Conservation (phyloP, 495 filamentous ascomycete species). For the Margaritispora aquatica region DNA sequence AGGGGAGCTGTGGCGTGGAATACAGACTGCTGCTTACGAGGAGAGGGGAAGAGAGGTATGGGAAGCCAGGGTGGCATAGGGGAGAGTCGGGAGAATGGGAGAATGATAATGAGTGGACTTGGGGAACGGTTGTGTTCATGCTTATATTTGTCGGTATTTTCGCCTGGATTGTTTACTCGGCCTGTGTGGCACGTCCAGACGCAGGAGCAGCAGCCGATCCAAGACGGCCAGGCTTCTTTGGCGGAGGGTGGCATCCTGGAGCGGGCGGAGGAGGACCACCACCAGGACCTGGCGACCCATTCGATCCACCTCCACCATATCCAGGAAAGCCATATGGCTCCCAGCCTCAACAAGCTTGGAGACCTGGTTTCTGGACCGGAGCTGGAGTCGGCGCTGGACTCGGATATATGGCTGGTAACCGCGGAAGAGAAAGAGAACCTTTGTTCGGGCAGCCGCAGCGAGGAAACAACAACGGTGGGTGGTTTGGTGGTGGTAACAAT, state of each 20-base stretch:
- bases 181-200: not conserved
- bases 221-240: conserved; percentile 3
- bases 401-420: conserved; percentile 42
- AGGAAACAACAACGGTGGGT: conserved; percentile 15
- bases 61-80: conserved; percentile 29
- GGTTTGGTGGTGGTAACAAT: conserved; percentile 36
- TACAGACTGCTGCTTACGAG: conserved; percentile 80
- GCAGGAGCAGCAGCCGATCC: not conserved
- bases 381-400: conserved; percentile 61
- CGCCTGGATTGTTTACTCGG: conserved; percentile 11
- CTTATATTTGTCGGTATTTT: conserved; percentile 14
- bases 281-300: conserved; percentile 43
- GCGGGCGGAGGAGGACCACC: conserved; percentile 40
- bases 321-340: conserved; percentile 28
- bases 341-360: conserved; percentile 51
- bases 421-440: conserved; percentile 25
- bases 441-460: not conserved
- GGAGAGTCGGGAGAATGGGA: conserved; percentile 22
- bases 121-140: conserved; percentile 24
- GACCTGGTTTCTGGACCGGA: conserved; percentile 86
- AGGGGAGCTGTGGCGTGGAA: conserved; percentile 89
- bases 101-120: not conserved
- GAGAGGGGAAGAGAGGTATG: conserved; percentile 66
- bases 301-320: conserved; percentile 54
- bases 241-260: conserved; percentile 28